phyloP scores from a whole-genome alignment of 768 basidiomycete species.

The Boletus fagicola region DNA sequence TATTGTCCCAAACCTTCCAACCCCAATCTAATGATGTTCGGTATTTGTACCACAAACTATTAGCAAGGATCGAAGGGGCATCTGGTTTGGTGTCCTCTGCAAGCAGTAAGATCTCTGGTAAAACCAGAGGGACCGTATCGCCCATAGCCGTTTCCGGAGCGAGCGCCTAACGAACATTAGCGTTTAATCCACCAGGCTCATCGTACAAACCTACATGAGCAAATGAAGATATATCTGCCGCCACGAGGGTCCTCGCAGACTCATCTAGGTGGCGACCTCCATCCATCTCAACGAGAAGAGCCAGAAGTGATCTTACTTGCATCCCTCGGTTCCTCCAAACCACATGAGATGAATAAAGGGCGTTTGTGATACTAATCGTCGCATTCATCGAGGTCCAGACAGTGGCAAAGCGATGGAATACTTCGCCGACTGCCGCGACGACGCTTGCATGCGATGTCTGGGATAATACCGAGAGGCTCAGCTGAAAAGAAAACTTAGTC shows the following conservation, averaged over 20 bases:
- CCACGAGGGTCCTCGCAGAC: slow-evolving; percentile 56
- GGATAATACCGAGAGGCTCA: slow-evolving; percentile 54
- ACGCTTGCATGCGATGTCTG: slow-evolving; percentile 51
- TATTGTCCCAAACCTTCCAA: slow-evolving; percentile 83
- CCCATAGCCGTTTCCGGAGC: slow-evolving; percentile 37
- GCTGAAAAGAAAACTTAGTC: slow-evolving; percentile 32
- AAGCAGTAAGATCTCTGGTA: slow-evolving; percentile 68
- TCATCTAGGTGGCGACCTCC: slow-evolving; percentile 53
- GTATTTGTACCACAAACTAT: slow-evolving; percentile 81
- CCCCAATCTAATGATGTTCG: slow-evolving; percentile 71
- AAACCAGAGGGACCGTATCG: slow-evolving; percentile 35
- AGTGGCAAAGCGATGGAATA: slow-evolving; percentile 64
- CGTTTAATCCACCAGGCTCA: neutral
- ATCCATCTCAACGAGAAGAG: slow-evolving; percentile 64
- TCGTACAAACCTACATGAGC: slow-evolving; percentile 47
- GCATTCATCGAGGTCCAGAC: slow-evolving; percentile 80
- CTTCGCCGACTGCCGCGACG: slow-evolving; percentile 63
- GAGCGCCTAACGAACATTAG: slow-evolving; percentile 35
- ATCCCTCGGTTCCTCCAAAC: slow-evolving; percentile 62
- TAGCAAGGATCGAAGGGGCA: slow-evolving; percentile 69
- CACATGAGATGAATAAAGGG: slow-evolving; percentile 62
- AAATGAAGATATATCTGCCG: slow-evolving; percentile 58
- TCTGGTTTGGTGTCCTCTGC: slow-evolving; percentile 55
- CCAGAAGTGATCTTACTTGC: slow-evolving; percentile 63
- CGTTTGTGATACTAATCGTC: slow-evolving; percentile 50